Conservation (phyloP, 441 rosid species). For the Syzygium malaccense region DNA sequence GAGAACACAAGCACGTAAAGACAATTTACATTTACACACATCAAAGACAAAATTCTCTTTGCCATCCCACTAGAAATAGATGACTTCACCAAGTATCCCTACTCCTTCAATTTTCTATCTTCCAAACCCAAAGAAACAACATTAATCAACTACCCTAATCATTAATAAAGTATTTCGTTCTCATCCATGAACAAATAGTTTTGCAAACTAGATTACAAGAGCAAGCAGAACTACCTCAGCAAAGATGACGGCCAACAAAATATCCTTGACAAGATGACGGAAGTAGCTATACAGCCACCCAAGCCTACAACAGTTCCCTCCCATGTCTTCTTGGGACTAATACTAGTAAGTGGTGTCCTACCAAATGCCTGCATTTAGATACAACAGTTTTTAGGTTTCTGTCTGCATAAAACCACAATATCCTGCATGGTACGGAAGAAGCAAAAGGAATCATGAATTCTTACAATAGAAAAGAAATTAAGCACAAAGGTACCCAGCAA, state of each 20-base stretch:
- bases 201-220: background rate
- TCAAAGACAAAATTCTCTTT: background rate
- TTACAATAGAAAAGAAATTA: background rate
- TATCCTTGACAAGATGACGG: constrained; percentile 46
- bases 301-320: constrained; percentile 85
- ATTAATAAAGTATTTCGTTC: background rate
- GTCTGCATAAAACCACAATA: background rate
- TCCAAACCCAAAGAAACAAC: background rate
- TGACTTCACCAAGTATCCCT: background rate
- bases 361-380: constrained; percentile 67
- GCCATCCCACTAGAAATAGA: background rate
- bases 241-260: constrained; percentile 78
- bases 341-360: constrained; percentile 65
- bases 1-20: background rate
- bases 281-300: constrained; percentile 73
- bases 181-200: background rate
- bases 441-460: background rate
- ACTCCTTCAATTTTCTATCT: background rate
- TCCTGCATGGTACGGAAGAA: background rate
- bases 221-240: constrained; percentile 39
- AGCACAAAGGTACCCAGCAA: background rate
- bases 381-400: constrained; percentile 1
- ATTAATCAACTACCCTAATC: background rate
- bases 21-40: background rate
- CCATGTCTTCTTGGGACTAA: constrained; percentile 97